Base-by-base conservation (phyloP, 1,284 basidiomycete species). In the Paramarasmius palmivorus region DNA sequence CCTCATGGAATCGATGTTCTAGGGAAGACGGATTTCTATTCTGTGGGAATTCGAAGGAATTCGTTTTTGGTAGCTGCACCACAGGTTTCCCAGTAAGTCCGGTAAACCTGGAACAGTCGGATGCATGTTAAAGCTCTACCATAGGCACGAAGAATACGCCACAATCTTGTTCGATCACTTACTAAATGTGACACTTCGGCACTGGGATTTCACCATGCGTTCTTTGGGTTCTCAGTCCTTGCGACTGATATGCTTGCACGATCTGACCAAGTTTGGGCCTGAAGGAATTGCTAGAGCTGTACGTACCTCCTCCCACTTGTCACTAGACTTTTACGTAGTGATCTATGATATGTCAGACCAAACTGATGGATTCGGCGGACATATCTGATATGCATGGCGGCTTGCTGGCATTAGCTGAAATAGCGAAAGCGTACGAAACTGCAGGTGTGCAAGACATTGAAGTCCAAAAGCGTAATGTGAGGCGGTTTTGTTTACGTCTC, bases 1-100 rank as follows among this genome's bases (percentile, higher is more conserved):
- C 89, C 93, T 37, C 88, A 95, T 69, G 97, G 97, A 1, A 98
- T 99, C 56, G 92, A 95, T 63, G 87, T 98, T 15, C 77, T 99
- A 32, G 80, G 86, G 42, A 90, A 92, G 68, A 93, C 93, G 1
- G 97, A 99, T 72, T 99, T 98, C 69, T 97, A 93, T 70, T 88
- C 93, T 17, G 91, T 99, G 46, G 92, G 93, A 59, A 79, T 95
- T 8, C 76, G 93, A 29, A 79, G 90, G 55, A 91, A 91, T 61
- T 88, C 95, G 0, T 98, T 96, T 66, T 73, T 93, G 5, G 71
- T 79, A 4, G 92, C 93, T 44, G 92, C 94, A 40, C 88, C 92
- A 32, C 84, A 89, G 59, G 91, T 98, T 17, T 93, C 95, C 12
- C 75, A 79, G 90, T 95, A 66, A 64, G 90, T 79, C 15, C 36